Conservation (phyloP, 1,284 basidiomycete genomes). For the Ustanciosporium gigantosporum region DNA sequence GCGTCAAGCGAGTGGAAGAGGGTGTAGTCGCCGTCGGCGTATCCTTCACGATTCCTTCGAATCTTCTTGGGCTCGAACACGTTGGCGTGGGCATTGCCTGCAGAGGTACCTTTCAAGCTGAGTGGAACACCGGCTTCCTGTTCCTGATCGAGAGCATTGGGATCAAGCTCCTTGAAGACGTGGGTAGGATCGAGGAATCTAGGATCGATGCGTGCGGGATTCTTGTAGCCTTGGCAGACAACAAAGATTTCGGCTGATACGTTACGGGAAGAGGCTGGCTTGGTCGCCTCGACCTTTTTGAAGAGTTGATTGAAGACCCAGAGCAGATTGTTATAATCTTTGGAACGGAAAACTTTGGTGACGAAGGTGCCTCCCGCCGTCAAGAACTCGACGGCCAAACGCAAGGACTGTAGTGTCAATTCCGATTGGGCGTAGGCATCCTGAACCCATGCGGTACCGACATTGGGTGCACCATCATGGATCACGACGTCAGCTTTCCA, state of each 20-base stretch:
- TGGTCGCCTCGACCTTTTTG: conserved; percentile 94
- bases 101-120: conserved; percentile 47
- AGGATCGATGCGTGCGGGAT: conserved; percentile 93
- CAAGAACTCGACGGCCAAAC: conserved; percentile 94
- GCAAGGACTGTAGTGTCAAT: conserved; percentile 91
- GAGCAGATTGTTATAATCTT: conserved; percentile 96
- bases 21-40: conserved; percentile 91
- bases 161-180: conserved; percentile 86
- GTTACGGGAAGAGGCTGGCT: conserved; percentile 96
- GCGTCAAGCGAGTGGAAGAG: conserved; percentile 79
- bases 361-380: conserved; percentile 86
- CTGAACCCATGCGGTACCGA: conserved; percentile 98
- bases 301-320: conserved; percentile 99
- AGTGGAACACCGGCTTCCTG: conserved; percentile 29
- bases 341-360: conserved; percentile 98
- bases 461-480: conserved; percentile 99
- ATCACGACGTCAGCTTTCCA: conserved; percentile 99
- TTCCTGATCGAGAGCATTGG: conserved; percentile 34
- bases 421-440: conserved; percentile 98
- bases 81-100: conserved; percentile 65
- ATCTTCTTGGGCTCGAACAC: conserved; percentile 98
- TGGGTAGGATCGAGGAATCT: conserved; percentile 97
- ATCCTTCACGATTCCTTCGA: conserved; percentile 87
- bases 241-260: conserved; percentile 99
- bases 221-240: conserved; percentile 92